These are phyloP conservation scores for Trypanosoma avium DNA, from an alignment of 208 protist genomes.

Conservation along the genomic window DNA sequence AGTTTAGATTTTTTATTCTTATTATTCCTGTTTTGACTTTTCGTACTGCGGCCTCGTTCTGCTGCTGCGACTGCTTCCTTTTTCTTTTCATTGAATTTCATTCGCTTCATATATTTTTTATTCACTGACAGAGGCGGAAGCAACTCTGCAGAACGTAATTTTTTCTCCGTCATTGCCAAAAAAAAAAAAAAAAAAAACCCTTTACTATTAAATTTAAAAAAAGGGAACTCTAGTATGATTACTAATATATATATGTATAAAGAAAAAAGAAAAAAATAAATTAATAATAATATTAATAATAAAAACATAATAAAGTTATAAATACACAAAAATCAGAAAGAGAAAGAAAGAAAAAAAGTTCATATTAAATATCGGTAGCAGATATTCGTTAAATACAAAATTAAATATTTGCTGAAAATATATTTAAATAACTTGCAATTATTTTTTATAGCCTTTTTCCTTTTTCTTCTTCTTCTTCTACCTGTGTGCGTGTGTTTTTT, in stretches of 20 bases:
- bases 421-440: no score
- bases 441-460: no score
- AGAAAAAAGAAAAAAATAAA: neutral
- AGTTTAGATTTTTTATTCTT: conserved; percentile 24
- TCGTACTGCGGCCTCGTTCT: neutral
- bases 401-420: no score
- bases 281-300: no score
- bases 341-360: no score
- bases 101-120: conserved; percentile 57
- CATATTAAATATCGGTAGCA: no score
- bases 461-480: no score
- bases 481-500: no score
- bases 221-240: conserved; percentile 12
- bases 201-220: neutral
- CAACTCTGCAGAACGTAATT: conserved; percentile 2
- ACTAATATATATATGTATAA: neutral
- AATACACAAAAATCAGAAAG: no score
- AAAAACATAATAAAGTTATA: no score
- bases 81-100: conserved; percentile 46
- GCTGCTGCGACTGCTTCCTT: conserved; percentile 11
- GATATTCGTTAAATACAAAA: no score
- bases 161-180: conserved; percentile 9
- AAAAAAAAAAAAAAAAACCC: conserved; percentile 5
- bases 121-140: conserved; percentile 36
- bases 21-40: conserved; percentile 1